These are phyloP conservation scores for Salix brachista DNA, from an alignment of 345 rosid genomes.

Conservation along the genomic window DNA sequence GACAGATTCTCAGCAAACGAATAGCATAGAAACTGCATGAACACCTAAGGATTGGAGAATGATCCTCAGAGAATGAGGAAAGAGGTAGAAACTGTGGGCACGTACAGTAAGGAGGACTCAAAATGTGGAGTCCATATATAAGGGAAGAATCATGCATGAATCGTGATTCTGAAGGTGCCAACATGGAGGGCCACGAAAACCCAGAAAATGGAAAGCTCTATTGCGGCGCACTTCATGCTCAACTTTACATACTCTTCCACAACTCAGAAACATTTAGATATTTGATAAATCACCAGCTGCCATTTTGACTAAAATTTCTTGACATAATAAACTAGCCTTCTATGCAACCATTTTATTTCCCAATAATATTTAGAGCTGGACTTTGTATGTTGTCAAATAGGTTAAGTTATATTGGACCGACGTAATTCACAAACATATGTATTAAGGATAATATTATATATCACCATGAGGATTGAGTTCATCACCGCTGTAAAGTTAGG, in stretches of 20 bases:
- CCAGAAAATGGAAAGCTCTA: slow-evolving; percentile 16
- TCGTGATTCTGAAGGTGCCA: slow-evolving; percentile 1
- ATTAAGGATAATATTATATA: too few relatives aligned
- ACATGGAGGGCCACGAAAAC: slow-evolving; percentile 10
- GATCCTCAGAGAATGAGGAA: neutral
- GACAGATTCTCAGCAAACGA: neutral
- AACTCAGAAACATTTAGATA: neutral
- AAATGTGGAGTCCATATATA: neutral
- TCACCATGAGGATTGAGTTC: too few relatives aligned
- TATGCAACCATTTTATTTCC: too few relatives aligned
- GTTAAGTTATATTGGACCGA: too few relatives aligned
- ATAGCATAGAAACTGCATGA: neutral
- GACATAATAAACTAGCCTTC: neutral
- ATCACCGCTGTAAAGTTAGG: too few relatives aligned
- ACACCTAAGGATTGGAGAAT: neutral
- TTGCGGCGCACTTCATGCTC: slow-evolving; percentile 57
- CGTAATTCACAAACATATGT: too few relatives aligned
- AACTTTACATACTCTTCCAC: slow-evolving; percentile 11
- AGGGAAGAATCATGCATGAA: neutral
- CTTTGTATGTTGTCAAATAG: too few relatives aligned
- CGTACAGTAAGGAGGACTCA: neutral
- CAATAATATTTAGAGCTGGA: too few relatives aligned
- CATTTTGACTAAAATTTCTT: slow-evolving; percentile 19
- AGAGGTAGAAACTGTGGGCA: neutral
- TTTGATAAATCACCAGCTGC: neutral